Conservation (phyloP, 2,329 filamentous ascomycete genomes). For the Aspergillus thermomutatus region DNA sequence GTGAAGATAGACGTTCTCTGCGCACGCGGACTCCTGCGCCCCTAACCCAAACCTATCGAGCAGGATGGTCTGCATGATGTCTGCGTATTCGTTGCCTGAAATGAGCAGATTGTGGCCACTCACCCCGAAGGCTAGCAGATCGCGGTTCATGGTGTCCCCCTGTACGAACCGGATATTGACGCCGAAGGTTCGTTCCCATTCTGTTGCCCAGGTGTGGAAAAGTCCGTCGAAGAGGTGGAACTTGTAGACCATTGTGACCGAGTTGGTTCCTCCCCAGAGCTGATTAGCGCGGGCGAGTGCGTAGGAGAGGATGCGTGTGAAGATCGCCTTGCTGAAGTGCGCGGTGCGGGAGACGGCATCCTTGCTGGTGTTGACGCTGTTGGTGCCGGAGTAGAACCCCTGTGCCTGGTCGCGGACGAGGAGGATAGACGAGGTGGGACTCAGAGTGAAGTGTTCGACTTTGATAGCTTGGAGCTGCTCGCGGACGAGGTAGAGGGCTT, state of each 20-base stretch:
- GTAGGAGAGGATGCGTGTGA: not conserved
- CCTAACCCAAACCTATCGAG: conserved; percentile 1
- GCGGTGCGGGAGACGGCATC: not conserved
- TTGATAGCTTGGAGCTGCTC: conserved; percentile 3
- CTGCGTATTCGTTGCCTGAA: conserved; percentile 3
- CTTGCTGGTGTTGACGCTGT: not conserved
- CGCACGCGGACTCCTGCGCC: not conserved
- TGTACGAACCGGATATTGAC: not conserved
- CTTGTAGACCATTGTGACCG: conserved; percentile 2
- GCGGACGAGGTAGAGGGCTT: conserved; percentile 1
- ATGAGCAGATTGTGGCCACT: conserved; percentile 1
- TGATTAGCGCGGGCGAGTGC: not conserved
- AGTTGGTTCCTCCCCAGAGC: not conserved
- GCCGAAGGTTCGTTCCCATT: not conserved
- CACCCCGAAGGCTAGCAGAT: conserved; percentile 2
- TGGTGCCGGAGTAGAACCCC: conserved; percentile 4
- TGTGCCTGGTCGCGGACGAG: conserved; percentile 3
- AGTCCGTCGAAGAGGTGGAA: conserved; percentile 5
- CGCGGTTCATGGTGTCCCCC: conserved; percentile 4
- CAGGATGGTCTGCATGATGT: conserved; percentile 4
- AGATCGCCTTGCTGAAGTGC: not conserved
- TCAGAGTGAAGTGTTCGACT: not conserved
- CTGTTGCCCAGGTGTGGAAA: conserved; percentile 1
- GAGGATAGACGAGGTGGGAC: not conserved
- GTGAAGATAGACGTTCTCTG: conserved; percentile 4